Conservation (phyloP, 371 early-diverging fungal genomes). For the Quaeritorhiza haematococci region DNA sequence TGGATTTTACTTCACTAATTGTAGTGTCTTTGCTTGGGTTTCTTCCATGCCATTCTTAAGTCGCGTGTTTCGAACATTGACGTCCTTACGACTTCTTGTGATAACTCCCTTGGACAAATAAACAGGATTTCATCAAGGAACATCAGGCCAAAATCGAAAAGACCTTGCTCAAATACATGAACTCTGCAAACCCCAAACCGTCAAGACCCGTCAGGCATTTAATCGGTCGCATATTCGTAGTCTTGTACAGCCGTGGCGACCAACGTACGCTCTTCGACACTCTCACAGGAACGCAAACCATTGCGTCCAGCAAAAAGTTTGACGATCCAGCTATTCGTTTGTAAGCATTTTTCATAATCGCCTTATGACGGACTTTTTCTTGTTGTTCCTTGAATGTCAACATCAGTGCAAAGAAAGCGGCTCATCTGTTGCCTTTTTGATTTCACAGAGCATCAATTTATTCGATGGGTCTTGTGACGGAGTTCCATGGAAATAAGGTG, state of each 20-base stretch:
- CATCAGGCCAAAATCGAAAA: constrained; percentile 66
- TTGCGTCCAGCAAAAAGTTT: constrained; percentile 57
- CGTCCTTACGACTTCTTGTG: neutral
- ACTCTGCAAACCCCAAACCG: constrained; percentile 63
- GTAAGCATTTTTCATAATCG: too few species aligned
- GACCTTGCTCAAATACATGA: constrained; percentile 57
- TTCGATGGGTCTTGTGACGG: constrained; percentile 56
- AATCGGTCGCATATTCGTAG: constrained; percentile 68
- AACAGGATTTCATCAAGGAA: constrained; percentile 56
- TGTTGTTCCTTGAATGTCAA: too few species aligned
- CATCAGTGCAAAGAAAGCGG: too few species aligned
- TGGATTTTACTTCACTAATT: neutral
- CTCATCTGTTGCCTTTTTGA: neutral
- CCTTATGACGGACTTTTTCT: too few species aligned
- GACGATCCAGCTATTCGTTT: constrained; percentile 42
- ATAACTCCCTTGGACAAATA: too few species aligned
- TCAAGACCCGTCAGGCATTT: constrained; percentile 71
- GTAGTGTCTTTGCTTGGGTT: too few species aligned
- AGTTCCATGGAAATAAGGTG: constrained; percentile 25
- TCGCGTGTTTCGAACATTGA: too few species aligned
- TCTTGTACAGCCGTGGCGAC: constrained; percentile 68
- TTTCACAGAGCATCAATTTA: constrained; percentile 69
- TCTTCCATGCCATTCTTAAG: too few species aligned
- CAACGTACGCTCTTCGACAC: constrained; percentile 72
- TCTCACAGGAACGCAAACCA: constrained; percentile 61